These are phyloP conservation scores for Phytophthora lateralis DNA, from an alignment of 352 stramenopile genomes.

Conservation along the genomic window DNA sequence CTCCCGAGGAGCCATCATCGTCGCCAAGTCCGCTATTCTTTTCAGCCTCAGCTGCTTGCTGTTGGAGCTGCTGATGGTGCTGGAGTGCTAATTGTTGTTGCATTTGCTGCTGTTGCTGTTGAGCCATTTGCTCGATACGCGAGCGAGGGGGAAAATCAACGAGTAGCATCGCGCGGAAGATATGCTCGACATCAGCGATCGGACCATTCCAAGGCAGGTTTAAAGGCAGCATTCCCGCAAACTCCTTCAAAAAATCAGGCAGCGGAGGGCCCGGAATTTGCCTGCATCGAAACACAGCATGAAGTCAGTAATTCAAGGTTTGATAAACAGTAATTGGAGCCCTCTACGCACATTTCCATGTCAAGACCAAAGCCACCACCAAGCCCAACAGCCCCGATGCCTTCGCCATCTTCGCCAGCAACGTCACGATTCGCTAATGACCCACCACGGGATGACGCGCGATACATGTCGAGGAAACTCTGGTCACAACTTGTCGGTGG, in stretches of 20 bases:
- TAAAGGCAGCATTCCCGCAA: constrained; percentile 80
- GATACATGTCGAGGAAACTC: constrained; percentile 85
- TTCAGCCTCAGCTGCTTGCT: constrained; percentile 57
- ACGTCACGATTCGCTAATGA: constrained; percentile 24
- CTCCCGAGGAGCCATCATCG: constrained; percentile 49
- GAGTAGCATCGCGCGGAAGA: constrained; percentile 83
- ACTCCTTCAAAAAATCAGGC: constrained; percentile 87
- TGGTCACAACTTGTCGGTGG: constrained; percentile 65
- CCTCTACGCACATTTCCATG: constrained; percentile 47
- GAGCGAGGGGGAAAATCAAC: constrained; percentile 80
- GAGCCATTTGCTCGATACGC: constrained; percentile 72
- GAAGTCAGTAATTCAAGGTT: background rate
- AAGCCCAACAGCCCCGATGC: constrained; percentile 22
- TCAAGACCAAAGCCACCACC: constrained; percentile 40
- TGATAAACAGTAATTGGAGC: background rate
- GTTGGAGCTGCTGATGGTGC: constrained; percentile 58
- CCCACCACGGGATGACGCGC: constrained; percentile 37
- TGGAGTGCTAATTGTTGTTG: constrained; percentile 58
- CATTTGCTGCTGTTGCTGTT: constrained; percentile 72
- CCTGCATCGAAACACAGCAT: constrained; percentile 25
- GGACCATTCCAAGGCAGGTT: constrained; percentile 87
- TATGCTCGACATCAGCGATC: constrained; percentile 86
- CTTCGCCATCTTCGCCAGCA: constrained; percentile 27
- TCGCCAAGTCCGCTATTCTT: constrained; percentile 47
- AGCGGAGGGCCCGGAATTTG: constrained; percentile 76